Base-by-base conservation (phyloP, 2,329 filamentous ascomycete species). In the Trichoderma hamatum region DNA sequence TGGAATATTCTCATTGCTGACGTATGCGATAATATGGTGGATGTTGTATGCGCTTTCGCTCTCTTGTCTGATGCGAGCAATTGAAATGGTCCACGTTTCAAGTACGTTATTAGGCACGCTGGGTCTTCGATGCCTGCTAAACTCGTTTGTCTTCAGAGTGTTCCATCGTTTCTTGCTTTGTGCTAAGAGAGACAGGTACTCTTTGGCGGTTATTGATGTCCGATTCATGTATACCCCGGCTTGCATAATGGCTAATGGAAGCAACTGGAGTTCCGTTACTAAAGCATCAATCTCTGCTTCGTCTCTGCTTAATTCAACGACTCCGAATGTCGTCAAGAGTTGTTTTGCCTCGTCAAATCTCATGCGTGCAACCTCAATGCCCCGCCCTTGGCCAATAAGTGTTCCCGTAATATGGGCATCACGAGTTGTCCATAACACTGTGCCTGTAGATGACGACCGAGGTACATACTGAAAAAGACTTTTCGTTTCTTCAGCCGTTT, bases 211-310 rank as follows among this genome's bases (percentile, higher is more conserved):
- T 30, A 16, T 60, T 7, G 24, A 60, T 6, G 58, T 60, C 16
- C 58, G 58, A 6, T 24, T 28, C 58, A 60, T 60, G 14, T 60
- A 60, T 3, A 24, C 10, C 2, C 58, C 36, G 16, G 36, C 58
- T 46, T 60, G 58, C 16, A 3, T 30, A 9, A 60, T 60, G 24
- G 58, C 58, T 13, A 60, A 4, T 5, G 58, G 58, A 46, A 60
- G 24, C 26, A 36, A 46, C 24, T 60, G 58, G 5, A 60, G 36
- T 30, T 60, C 36, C 26, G 30, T 11, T 5, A 60, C 1, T 4
- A 60, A 60, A 19, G 34, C 9, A 13, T 3, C 5, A 11, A 19
- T n/a, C 1, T 43, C 56, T 5, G 2, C 7, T n/a, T 60, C 14
- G 2, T 2, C 24, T 19, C 1, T n/a, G 2, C 9, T 13, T 24